Percentiles rank a stretch among this genome's conserved stretches.
These are phyloP conservation scores for Leccinum pachyderme DNA, from an alignment of 1,284 basidiomycete genomes.

Conservation along the genomic window DNA sequence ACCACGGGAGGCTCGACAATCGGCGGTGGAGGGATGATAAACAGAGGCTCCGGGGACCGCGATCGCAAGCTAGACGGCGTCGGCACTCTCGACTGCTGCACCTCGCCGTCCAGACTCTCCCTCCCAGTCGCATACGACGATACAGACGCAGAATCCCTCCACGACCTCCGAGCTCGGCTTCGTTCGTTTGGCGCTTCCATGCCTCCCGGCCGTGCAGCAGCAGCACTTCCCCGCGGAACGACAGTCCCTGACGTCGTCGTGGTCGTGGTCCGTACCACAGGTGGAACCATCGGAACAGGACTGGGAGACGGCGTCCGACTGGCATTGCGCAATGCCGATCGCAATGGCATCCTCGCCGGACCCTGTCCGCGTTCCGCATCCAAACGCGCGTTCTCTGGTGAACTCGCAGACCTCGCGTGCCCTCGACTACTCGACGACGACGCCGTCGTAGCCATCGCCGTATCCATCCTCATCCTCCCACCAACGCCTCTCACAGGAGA, in stretches of 20 bases:
- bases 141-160: conserved; percentile 30
- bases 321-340: conserved; percentile 56
- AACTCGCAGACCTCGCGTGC: neutral
- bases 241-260: neutral
- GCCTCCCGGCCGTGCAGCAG: neutral
- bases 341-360: conserved; percentile 39
- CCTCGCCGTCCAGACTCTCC: conserved; percentile 42
- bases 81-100: conserved; percentile 30
- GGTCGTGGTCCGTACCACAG: neutral
- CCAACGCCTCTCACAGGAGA: neutral
- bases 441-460: neutral
- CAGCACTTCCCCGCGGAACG: neutral
- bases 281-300: neutral
- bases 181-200: neutral
- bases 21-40: conserved; percentile 28
- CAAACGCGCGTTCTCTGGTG: neutral
- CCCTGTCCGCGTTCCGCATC: too few relatives aligned
- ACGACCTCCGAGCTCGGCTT: neutral
- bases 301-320: conserved; percentile 42
- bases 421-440: neutral
- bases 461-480: neutral
- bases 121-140: conserved; percentile 65
- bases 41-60: neutral
- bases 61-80: neutral
- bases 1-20: conserved; percentile 15